These are phyloP conservation scores for Hibiscus mutabilis DNA, from an alignment of 345 rosid genomes.

Conservation along the genomic window DNA sequence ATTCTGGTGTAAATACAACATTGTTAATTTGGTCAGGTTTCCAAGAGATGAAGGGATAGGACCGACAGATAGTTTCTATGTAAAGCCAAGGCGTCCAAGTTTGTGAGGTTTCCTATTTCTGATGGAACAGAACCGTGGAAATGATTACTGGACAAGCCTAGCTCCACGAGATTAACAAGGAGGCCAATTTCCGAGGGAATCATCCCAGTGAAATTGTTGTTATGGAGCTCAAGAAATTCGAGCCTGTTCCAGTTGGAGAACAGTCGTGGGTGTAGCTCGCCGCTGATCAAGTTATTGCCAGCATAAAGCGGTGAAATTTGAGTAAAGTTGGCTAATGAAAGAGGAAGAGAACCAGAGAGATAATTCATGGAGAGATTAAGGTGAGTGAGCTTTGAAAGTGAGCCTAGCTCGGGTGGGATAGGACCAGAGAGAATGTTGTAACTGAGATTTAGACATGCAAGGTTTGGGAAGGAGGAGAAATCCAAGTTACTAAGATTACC, in stretches of 20 bases:
- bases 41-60: conserved; percentile 11
- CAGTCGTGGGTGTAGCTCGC: too few relatives aligned
- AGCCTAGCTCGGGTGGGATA: neutral
- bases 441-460: conserved; percentile 1
- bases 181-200: conserved; percentile 9
- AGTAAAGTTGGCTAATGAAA: conserved; percentile 5
- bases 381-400: conserved; percentile 1
- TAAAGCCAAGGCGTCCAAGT: neutral
- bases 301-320: conserved; percentile 2
- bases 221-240: neutral
- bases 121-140: neutral
- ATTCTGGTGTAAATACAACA: conserved; percentile 13
- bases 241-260: neutral
- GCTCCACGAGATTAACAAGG: conserved; percentile 10
- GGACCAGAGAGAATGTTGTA: neutral
- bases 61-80: conserved; percentile 3
- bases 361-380: neutral
- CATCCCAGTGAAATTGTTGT: neutral
- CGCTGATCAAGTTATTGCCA: conserved; percentile 4
- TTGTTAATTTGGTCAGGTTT: conserved; percentile 9
- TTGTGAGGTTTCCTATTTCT: conserved; percentile 15
- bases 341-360: conserved; percentile 11
- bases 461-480: conserved; percentile 11
- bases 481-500: conserved; percentile 6
- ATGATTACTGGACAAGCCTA: neutral